Evolutionary conservation across 306 rosid genomes (phyloP), one percentile per base, ranked within the genome.

Genomic region (Carpinus fangiana): DNA sequence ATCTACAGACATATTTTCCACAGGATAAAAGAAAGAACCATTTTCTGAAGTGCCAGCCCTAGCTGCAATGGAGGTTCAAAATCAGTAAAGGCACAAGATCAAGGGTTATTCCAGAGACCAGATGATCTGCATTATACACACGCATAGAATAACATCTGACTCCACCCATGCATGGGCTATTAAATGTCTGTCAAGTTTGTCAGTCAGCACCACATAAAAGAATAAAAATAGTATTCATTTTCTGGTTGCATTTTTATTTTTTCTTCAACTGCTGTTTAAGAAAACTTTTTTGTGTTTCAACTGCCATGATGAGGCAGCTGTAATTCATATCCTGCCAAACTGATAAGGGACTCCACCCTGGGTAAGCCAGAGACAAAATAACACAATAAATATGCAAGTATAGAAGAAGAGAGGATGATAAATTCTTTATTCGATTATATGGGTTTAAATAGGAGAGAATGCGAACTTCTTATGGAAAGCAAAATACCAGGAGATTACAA

Each of bases 11-110:
- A 88, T 84, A 81, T 86, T 93, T 73, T 93, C 96, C 54, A 74
- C 74, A 5, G 93, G 98, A 88, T 85, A 83, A 78, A 76, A 81
- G 69, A 80, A 79, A 47, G 93, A 82, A 77, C 88, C 87, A 64
- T 88, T 91, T 72, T 91, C 96, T 54, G 92, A 80, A 64, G 86
- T 67, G 80, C 86, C 81, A 17, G 84, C 67, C 87, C 90, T 79
- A 59, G 86, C 94, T 93, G 91, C 84, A 86, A 75, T 17, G 73
- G 45, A 69, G 66, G 47, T 55, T 28, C 71, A 23, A 69, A 74
- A 76, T 80, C 21, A 79, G 76, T 54, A 53, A 12, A 68, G 13
- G n/a, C 52, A 48, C 51, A 48, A 56, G 16, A 36, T 66, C 38
- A 78, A 46, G 12, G n/a, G 51, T 17, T 67, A 59, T 2, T 16